Base-by-base conservation (phyloP, 139 green algal species). In the Chlorella sp. region DNA sequence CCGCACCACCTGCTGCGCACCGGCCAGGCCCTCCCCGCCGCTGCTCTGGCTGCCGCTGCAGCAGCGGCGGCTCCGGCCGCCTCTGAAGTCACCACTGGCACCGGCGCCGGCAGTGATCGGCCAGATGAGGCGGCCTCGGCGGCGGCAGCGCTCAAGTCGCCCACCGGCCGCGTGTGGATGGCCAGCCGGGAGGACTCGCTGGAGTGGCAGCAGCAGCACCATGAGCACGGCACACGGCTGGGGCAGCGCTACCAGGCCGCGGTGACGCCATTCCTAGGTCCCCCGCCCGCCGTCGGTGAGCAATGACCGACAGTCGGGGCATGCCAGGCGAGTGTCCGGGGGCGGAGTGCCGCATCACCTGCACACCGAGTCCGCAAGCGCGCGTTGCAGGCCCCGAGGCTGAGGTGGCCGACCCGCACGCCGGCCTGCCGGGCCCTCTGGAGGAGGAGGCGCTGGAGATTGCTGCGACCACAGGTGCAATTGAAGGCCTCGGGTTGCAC, bases 231-330 rank as follows among this genome's bases (percentile, higher is more conserved):
- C 46, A 75, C 84, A 36, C 71, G 79, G 15, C 73, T 90, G 65
- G 85, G 85, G 1, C 12, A 43, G 5, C 12, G 73, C 38, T 81
- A 77, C 71, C 87, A 90, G 66, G 84, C 87, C 0, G 19, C 12
- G 7, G 46, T 89, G 43, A 79, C 86, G 6, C 3, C 5, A 0
- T 53, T 42, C 35, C 45, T 9, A 5, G 45, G 62, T 31, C 33
- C 62, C 2, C 77, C 53, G 4, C 25, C 42, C 33, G 31, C 40
- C 33, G 15, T 68, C 29, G 71, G 71, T 77, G 71, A 43, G 70
- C n/a, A 43, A 5, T 48, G 60, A 6, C 5, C 8, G 7, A 4
- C 56, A 38, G 56, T 40, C 21, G n/a, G 61, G 14, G 8, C 3
- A 31, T 31, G 19, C 19, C 14, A 23, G 36, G 7, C 31, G 8